Percentiles rank a stretch among this genome's conserved stretches.
phyloP scores from a whole-genome alignment of 331 rosid species.

The Phaseolus coccineus region DNA sequence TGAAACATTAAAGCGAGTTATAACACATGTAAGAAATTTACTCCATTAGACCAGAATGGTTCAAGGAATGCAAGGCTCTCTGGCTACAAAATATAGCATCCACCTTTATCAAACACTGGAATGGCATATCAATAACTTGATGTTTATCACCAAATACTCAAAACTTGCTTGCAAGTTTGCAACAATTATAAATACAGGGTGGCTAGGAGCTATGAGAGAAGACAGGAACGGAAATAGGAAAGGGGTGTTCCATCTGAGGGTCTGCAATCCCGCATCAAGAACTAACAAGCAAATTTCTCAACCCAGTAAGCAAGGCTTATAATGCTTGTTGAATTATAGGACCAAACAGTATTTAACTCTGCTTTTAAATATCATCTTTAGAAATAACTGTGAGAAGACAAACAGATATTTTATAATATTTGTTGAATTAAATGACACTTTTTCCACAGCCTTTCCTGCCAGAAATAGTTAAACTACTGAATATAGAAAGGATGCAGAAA shows the following conservation, averaged over 20 bases:
- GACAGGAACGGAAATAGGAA: neutral
- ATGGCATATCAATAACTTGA: neutral
- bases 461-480: conserved; percentile 1
- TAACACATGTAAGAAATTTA: neutral
- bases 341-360: neutral
- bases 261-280: neutral
- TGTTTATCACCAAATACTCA: neutral
- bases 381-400: conserved; percentile 7
- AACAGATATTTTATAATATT: neutral
- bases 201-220: neutral
- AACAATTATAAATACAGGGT: neutral
- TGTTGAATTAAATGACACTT: conserved; percentile 16
- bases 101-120: neutral
- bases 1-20: neutral
- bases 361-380: conserved; percentile 15
- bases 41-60: neutral
- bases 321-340: neutral
- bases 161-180: neutral
- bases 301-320: neutral
- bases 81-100: conserved; percentile 14
- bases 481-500: conserved; percentile 36
- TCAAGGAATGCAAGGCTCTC: neutral
- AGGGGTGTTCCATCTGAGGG: neutral
- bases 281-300: neutral
- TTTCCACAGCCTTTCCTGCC: conserved; percentile 14